A percentile compares a stretch with the other conserved stretches of the same genome.
These are phyloP conservation scores for Cercospora nicotianae DNA, from an alignment of 2,329 filamentous ascomycete species.

Conservation along the genomic window DNA sequence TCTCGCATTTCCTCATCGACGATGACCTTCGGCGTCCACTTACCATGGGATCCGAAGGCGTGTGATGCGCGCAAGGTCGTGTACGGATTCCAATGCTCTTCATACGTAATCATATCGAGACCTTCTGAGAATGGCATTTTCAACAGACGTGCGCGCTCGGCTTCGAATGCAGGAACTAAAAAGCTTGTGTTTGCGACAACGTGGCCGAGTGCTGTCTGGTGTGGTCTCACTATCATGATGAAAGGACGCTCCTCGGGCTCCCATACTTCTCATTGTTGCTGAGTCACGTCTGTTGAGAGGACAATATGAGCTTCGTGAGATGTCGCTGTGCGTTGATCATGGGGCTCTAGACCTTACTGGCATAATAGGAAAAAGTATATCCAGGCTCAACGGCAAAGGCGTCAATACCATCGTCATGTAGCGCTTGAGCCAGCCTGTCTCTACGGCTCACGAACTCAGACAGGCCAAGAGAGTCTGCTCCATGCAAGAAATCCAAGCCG, in stretches of 20 bases:
- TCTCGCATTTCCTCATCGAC: slow-evolving; percentile 66
- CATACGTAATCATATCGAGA: slow-evolving; percentile 59
- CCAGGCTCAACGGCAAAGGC: slow-evolving; percentile 65
- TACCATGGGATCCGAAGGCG: slow-evolving; percentile 14
- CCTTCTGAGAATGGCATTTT: slow-evolving; percentile 56
- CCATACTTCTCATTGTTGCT: slow-evolving; percentile 61
- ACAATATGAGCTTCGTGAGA: not conserved
- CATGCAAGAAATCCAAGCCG: slow-evolving; percentile 52
- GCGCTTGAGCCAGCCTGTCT: slow-evolving; percentile 57
- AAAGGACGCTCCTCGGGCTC: slow-evolving; percentile 58
- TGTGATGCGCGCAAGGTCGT: slow-evolving; percentile 47
- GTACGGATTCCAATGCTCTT: slow-evolving; percentile 67
- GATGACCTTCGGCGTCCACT: slow-evolving; percentile 52
- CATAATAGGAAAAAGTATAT: slow-evolving; percentile 66
- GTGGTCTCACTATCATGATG: slow-evolving; percentile 60
- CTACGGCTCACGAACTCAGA: slow-evolving; percentile 58
- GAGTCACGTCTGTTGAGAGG: slow-evolving; percentile 54
- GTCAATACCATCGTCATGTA: slow-evolving; percentile 54
- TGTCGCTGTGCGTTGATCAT: not conserved
- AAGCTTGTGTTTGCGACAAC: slow-evolving; percentile 59
- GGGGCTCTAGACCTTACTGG: not conserved
- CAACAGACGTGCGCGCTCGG: slow-evolving; percentile 59
- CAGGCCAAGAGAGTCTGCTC: slow-evolving; percentile 49
- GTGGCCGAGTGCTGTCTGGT: slow-evolving; percentile 34
- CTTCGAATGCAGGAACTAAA: slow-evolving; percentile 61